Conservation (phyloP, 2,329 filamentous ascomycete species). For the Colletotrichum zoysiae region DNA sequence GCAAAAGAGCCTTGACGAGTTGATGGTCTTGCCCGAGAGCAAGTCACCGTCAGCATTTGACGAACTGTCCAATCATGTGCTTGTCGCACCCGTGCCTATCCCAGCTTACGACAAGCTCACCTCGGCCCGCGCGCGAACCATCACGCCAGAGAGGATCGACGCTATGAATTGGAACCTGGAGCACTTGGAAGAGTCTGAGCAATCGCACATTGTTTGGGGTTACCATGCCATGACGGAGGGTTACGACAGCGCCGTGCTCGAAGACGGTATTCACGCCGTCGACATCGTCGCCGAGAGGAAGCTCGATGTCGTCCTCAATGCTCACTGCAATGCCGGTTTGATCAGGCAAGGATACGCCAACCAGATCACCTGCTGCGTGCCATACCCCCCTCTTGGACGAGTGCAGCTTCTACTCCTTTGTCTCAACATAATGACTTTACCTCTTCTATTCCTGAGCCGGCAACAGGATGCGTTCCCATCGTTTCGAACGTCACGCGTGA, state of each 20-base stretch:
- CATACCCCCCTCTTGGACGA: slow-evolving; percentile 52
- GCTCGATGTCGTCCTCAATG: slow-evolving; percentile 65
- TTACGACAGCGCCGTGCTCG: slow-evolving; percentile 58
- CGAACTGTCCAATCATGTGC: slow-evolving; percentile 39
- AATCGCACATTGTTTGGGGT: slow-evolving; percentile 62
- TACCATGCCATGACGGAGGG: slow-evolving; percentile 63
- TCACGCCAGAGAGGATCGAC: slow-evolving; percentile 62
- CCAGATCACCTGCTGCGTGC: slow-evolving; percentile 65
- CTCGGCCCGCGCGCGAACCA: slow-evolving; percentile 54
- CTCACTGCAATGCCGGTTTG: slow-evolving; percentile 62
- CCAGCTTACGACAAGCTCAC: slow-evolving; percentile 60
- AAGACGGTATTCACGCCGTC: slow-evolving; percentile 60
- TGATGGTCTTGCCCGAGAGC: slow-evolving; percentile 41
- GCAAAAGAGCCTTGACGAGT: slow-evolving; percentile 44
- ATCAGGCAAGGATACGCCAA: slow-evolving; percentile 55
- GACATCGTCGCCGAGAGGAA: slow-evolving; percentile 57
- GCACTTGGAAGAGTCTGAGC: slow-evolving; percentile 54
- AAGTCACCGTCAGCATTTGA: slow-evolving; percentile 24
- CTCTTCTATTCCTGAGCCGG: slow-evolving; percentile 29
- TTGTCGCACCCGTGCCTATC: slow-evolving; percentile 59
- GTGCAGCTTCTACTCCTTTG: slow-evolving; percentile 45
- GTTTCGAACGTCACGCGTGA: slow-evolving; percentile 44
- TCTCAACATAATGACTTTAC: slow-evolving; percentile 37
- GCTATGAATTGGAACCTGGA: slow-evolving; percentile 66
- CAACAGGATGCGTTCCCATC: slow-evolving; percentile 43